These are phyloP conservation scores for Amoebophrya sp. DNA, from an alignment of 169 alveolate species.

Conservation along the genomic window DNA sequence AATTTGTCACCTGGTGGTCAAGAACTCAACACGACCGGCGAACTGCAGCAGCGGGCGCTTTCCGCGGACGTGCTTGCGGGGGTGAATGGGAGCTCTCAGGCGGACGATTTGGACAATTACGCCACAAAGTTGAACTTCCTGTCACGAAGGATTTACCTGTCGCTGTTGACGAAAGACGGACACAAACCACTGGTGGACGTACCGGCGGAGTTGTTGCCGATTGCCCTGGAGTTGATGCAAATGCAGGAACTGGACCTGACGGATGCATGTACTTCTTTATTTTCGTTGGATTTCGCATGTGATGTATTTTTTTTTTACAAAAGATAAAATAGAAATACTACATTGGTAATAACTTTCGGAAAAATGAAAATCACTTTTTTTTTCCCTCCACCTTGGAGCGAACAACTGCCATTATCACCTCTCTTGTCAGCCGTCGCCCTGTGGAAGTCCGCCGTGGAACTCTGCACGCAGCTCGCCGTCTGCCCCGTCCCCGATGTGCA, in stretches of 20 bases:
- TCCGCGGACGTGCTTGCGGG: too few species aligned
- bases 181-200: neutral
- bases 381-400: too few species aligned
- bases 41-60: too few species aligned
- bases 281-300: too few species aligned
- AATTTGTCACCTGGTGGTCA: too few species aligned
- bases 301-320: too few species aligned
- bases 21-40: too few species aligned
- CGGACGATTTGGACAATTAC: neutral
- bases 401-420: too few species aligned
- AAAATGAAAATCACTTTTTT: too few species aligned
- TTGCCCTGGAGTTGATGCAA: neutral
- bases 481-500: neutral
- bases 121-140: neutral
- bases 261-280: neutral
- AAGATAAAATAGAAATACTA: too few species aligned
- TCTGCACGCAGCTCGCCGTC: neutral
- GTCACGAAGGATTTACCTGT: neutral
- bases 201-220: neutral
- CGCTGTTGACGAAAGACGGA: neutral
- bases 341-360: too few species aligned
- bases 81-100: neutral
- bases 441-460: neutral
- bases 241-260: neutral
- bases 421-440: neutral